Percentiles rank a stretch among this genome's conserved stretches.
phyloP scores from a whole-genome alignment of 2,329 filamentous ascomycete genomes.

The Hymenoscyphus infarciens region DNA sequence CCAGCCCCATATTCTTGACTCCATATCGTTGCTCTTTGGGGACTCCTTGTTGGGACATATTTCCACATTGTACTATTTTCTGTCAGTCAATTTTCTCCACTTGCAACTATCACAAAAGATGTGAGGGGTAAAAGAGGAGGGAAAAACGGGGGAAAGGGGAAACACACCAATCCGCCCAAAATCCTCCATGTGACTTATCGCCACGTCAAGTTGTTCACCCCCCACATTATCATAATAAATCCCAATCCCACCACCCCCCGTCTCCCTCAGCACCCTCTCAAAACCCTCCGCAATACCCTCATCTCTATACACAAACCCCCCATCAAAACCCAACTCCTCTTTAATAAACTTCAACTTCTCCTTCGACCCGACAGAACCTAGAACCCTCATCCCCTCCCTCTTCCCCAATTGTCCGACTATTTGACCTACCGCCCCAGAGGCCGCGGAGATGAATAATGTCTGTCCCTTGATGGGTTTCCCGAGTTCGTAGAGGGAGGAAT shows the following conservation, averaged over 20 bases:
- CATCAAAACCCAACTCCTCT: conserved; percentile 67
- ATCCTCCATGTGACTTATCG: conserved; percentile 56
- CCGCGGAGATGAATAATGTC: conserved; percentile 70
- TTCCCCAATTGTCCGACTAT: conserved; percentile 68
- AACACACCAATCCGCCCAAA: conserved; percentile 54
- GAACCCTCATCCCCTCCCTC: conserved; percentile 67
- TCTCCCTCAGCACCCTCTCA: conserved; percentile 43
- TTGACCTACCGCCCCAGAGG: conserved; percentile 68
- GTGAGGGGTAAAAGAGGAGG: neutral
- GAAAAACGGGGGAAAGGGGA: neutral
- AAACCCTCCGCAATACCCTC: conserved; percentile 62
- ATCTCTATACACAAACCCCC: conserved; percentile 76
- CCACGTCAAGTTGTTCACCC: conserved; percentile 68
- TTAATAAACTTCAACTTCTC: conserved; percentile 72
- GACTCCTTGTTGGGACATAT: conserved; percentile 67
- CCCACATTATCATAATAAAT: conserved; percentile 81
- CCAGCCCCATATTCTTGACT: conserved; percentile 55
- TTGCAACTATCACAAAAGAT: neutral
- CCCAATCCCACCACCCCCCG: conserved; percentile 68
- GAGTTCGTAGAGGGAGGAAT: conserved; percentile 65
- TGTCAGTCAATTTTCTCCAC: neutral
- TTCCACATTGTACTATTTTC: conserved; percentile 46
- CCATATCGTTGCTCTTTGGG: conserved; percentile 51
- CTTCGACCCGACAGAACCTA: conserved; percentile 71
- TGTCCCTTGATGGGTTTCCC: conserved; percentile 68